These are phyloP conservation scores for Epithemia pelagica DNA, from an alignment of 108 stramenopile species.

Conservation along the genomic window DNA sequence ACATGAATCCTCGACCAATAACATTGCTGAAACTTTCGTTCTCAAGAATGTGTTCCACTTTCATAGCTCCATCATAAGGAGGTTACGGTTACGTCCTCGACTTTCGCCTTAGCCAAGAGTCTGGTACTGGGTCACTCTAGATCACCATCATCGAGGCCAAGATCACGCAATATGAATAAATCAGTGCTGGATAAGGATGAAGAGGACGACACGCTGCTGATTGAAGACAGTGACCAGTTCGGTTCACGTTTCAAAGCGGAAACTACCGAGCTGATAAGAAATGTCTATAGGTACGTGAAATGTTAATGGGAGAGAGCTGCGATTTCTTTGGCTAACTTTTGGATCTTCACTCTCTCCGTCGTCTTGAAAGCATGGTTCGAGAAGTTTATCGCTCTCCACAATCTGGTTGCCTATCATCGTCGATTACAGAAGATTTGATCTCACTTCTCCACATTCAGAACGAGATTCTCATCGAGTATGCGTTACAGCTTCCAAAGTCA, in stretches of 20 bases:
- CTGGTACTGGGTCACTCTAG: too few relatives aligned
- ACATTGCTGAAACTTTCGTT: too few relatives aligned
- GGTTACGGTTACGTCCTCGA: too few relatives aligned
- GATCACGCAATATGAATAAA: too few relatives aligned
- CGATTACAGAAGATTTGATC: constrained; percentile 75
- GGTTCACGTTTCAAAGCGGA: not conserved
- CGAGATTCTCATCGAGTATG: constrained; percentile 55
- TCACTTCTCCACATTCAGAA: constrained; percentile 59
- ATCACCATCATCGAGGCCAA: not conserved
- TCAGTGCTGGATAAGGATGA: not conserved
- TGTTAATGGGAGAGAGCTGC: too few relatives aligned
- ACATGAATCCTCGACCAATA: too few relatives aligned
- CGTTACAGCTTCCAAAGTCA: constrained; percentile 23
- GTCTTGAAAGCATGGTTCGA: not conserved
- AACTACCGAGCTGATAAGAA: not conserved
- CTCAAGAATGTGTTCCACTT: too few relatives aligned
- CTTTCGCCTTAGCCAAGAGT: too few relatives aligned
- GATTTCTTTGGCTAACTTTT: too few relatives aligned
- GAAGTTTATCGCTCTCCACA: not conserved
- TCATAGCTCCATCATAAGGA: too few relatives aligned
- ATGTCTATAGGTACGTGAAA: not conserved
- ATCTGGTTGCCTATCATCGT: constrained; percentile 7
- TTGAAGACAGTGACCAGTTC: not conserved
- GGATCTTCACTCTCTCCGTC: too few relatives aligned
- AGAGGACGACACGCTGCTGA: not conserved